A percentile compares a stretch with the other conserved stretches of the same genome.
Conservation (phyloP, 192 early-diverging fungal species). For the Lunasporangiospora selenospora region DNA sequence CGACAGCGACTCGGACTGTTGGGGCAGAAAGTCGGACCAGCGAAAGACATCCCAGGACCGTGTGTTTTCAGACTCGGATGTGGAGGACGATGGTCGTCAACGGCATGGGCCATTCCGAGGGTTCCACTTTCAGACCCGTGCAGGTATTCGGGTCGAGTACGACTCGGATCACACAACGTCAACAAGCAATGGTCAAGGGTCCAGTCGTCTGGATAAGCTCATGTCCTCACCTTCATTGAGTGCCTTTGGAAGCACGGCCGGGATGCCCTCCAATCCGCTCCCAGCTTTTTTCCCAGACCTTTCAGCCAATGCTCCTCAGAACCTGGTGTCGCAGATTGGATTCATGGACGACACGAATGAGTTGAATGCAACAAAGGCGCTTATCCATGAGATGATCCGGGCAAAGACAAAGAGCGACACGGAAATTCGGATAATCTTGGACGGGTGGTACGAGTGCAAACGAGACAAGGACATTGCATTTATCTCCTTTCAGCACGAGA, state of each 20-base stretch:
- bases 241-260: slow-evolving; percentile 17
- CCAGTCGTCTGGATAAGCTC: slow-evolving; percentile 11
- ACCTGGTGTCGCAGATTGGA: slow-evolving; percentile 46
- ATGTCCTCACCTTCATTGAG: slow-evolving; percentile 36
- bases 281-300: slow-evolving; percentile 42
- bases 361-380: slow-evolving; percentile 31
- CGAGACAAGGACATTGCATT: slow-evolving; percentile 30
- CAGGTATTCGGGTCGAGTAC: slow-evolving; percentile 27
- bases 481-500: slow-evolving; percentile 17
- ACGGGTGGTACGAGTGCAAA: slow-evolving; percentile 48
- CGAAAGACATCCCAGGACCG: slow-evolving; percentile 27
- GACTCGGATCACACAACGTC: slow-evolving; percentile 38
- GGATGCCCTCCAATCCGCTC: slow-evolving; percentile 23
- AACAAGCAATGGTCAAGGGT: slow-evolving; percentile 9
- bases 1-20: slow-evolving; percentile 41
- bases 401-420: slow-evolving; percentile 44
- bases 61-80: slow-evolving; percentile 44
- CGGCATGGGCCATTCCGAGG: slow-evolving; percentile 10
- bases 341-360: slow-evolving; percentile 47
- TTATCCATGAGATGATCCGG: slow-evolving; percentile 35
- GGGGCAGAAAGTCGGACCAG: slow-evolving; percentile 12
- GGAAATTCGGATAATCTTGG: slow-evolving; percentile 35
- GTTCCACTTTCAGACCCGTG: slow-evolving; percentile 19
- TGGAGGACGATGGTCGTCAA: slow-evolving; percentile 24
- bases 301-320: slow-evolving; percentile 41